Evolutionary conservation across 2,329 filamentous ascomycete genomes (phyloP).

Genomic region (Pseudogymnoascus sp.): DNA sequence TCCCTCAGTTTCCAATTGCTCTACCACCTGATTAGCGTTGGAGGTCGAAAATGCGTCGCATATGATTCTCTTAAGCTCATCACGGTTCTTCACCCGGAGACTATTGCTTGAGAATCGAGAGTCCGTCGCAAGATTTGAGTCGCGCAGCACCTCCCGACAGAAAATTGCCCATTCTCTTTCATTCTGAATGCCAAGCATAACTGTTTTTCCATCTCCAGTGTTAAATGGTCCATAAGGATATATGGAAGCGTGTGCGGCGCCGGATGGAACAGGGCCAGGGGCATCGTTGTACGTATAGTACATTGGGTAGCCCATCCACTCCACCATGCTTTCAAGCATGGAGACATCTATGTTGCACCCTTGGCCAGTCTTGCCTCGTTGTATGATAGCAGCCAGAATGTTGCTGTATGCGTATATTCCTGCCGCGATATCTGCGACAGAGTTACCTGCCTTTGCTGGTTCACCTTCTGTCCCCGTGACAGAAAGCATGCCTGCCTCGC

Average conservation of each 20-base stretch:
- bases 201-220: conserved; percentile 38
- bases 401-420: conserved; percentile 45
- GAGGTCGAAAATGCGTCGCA: conserved; percentile 32
- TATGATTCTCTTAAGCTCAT: conserved; percentile 39
- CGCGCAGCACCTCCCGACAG: conserved; percentile 37
- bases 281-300: conserved; percentile 44
- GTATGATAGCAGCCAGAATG: conserved; percentile 42
- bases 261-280: conserved; percentile 35
- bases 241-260: conserved; percentile 46
- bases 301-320: conserved; percentile 51
- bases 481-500: conserved; percentile 44
- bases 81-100: conserved; percentile 38
- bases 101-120: conserved; percentile 40
- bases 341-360: conserved; percentile 46
- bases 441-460: conserved; percentile 44
- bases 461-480: conserved; percentile 39
- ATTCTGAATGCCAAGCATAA: conserved; percentile 51
- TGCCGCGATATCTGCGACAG: conserved; percentile 46
- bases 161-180: conserved; percentile 47
- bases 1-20: conserved; percentile 37
- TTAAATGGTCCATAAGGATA: conserved; percentile 50
- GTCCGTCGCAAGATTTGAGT: conserved; percentile 36
- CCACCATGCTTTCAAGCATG: conserved; percentile 50
- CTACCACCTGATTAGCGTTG: conserved; percentile 34
- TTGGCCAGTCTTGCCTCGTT: conserved; percentile 39